Percentiles rank a stretch among this genome's conserved stretches.
phyloP scores from a whole-genome alignment of 805 yeast species.

The Saturnispora diversa region DNA sequence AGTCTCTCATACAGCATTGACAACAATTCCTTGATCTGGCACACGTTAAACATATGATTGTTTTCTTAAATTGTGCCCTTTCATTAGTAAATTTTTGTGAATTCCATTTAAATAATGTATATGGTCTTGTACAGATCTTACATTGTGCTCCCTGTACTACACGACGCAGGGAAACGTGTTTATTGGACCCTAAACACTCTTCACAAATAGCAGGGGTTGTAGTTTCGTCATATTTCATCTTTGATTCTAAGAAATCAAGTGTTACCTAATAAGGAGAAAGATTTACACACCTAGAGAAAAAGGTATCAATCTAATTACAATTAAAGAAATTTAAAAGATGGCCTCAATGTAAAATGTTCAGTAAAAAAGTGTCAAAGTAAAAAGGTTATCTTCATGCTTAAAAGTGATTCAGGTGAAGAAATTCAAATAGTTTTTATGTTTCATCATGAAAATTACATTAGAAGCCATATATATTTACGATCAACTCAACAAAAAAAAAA shows the following conservation, averaged over 20 bases:
- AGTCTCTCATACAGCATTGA: slow-evolving; percentile 79
- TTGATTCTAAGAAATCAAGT: background rate
- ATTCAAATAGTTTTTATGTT: slow-evolving; percentile 7
- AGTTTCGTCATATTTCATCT: slow-evolving; percentile 18
- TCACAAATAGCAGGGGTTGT: slow-evolving; percentile 60
- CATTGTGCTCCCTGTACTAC: slow-evolving; percentile 75
- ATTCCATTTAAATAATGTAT: slow-evolving; percentile 69
- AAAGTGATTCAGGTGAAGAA: slow-evolving; percentile 8
- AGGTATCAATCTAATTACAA: too few species aligned
- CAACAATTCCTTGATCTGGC: slow-evolving; percentile 76
- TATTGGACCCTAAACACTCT: slow-evolving; percentile 59
- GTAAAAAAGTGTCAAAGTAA: slow-evolving; percentile 7
- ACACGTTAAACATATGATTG: slow-evolving; percentile 73
- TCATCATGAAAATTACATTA: slow-evolving; percentile 2
- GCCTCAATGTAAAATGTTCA: too few species aligned
- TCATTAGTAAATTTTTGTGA: slow-evolving; percentile 14
- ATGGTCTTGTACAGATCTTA: slow-evolving; percentile 77
- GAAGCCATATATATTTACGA: background rate
- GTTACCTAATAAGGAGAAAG: background rate
- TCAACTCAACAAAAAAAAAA: too few species aligned
- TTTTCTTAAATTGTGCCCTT: slow-evolving; percentile 42
- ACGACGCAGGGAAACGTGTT: slow-evolving; percentile 61
- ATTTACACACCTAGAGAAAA: too few species aligned
- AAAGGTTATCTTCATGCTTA: slow-evolving; percentile 5
- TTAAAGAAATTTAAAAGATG: too few species aligned